phyloP scores from a whole-genome alignment of 805 yeast species.

The Torulaspora microellipsoides region DNA sequence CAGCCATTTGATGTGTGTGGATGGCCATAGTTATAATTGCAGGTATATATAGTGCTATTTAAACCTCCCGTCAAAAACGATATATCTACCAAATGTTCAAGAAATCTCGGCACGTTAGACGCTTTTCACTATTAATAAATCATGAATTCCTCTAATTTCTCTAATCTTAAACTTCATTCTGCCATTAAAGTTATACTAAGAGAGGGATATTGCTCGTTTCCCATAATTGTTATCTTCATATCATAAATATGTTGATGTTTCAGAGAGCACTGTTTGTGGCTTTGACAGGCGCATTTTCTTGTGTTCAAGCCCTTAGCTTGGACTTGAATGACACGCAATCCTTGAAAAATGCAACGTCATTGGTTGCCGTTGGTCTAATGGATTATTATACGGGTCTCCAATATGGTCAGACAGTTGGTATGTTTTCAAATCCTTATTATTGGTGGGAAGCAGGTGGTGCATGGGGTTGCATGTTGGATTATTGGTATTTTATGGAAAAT shows the following conservation, averaged over 20 bases:
- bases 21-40: too few species aligned
- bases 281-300: constrained; percentile 4
- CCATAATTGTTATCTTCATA: too few species aligned
- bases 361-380: constrained; percentile 66
- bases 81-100: too few species aligned
- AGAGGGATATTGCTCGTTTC: too few species aligned
- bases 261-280: neutral
- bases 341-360: constrained; percentile 47
- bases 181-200: too few species aligned
- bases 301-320: constrained; percentile 19
- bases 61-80: too few species aligned
- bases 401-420: constrained; percentile 76
- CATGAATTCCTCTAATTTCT: too few species aligned
- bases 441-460: constrained; percentile 99
- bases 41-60: too few species aligned
- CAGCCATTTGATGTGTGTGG: too few species aligned
- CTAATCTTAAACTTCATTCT: too few species aligned
- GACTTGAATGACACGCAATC: constrained; percentile 31
- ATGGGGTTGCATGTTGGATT: constrained; percentile 82
- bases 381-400: constrained; percentile 72
- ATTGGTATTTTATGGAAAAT: constrained; percentile 66
- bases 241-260: neutral
- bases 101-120: too few species aligned
- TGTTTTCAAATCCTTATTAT: constrained; percentile 86
- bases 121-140: too few species aligned